Conservation (phyloP, 2,329 filamentous ascomycete genomes). For the Colletotrichum gigasporum region DNA sequence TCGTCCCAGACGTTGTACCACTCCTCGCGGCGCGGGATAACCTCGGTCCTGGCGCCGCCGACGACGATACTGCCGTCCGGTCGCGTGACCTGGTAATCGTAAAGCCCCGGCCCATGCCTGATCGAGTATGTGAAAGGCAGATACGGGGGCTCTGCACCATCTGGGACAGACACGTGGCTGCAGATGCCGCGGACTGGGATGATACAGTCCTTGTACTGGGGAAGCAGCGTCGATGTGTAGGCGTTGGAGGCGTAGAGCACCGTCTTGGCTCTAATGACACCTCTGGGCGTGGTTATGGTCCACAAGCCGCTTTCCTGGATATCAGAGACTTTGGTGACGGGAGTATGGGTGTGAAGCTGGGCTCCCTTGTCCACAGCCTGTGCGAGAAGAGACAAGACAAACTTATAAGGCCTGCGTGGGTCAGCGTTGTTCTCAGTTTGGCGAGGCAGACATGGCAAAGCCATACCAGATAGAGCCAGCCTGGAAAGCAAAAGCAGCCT, state of each 20-base stretch:
- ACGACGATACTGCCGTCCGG: constrained; percentile 54
- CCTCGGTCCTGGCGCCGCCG: constrained; percentile 44
- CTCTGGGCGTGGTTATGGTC: constrained; percentile 58
- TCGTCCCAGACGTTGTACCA: constrained; percentile 58
- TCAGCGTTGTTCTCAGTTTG: neutral
- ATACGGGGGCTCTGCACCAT: constrained; percentile 30
- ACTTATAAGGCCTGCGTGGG: constrained; percentile 58
- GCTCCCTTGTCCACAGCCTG: constrained; percentile 47
- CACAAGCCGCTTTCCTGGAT: constrained; percentile 32
- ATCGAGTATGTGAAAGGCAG: constrained; percentile 38
- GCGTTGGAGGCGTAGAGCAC: constrained; percentile 74
- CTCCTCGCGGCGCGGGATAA: constrained; percentile 30
- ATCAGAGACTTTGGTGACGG: constrained; percentile 32
- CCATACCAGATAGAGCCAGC: constrained; percentile 50
- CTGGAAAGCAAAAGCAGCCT: constrained; percentile 42
- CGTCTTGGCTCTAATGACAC: constrained; percentile 59
- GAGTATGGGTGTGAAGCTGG: constrained; percentile 31
- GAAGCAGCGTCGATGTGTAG: constrained; percentile 70
- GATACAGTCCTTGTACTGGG: constrained; percentile 67
- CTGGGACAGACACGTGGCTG: constrained; percentile 39
- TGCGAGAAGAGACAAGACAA: constrained; percentile 60
- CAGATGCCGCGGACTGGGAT: constrained; percentile 66
- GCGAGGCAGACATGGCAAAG: neutral
- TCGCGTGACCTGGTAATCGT: constrained; percentile 53
- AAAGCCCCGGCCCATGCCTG: constrained; percentile 32